Evolutionary conservation across 495 filamentous ascomycete species (phyloP).

Genomic region (Trichoderma orchidacearum): DNA sequence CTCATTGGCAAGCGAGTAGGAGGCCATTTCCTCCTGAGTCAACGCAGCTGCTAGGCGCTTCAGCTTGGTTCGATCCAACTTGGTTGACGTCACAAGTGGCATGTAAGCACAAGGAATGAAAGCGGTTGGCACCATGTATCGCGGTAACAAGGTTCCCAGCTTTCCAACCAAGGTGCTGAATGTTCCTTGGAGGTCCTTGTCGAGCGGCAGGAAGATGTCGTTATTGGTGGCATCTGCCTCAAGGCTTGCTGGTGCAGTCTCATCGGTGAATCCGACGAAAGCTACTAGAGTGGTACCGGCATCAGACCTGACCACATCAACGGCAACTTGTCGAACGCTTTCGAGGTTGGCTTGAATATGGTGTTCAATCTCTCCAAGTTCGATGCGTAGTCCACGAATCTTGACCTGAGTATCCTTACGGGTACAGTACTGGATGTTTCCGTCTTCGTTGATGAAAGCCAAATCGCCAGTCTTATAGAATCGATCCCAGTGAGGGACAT

Average conservation of each 20-base stretch:
- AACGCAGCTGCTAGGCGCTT: constrained; percentile 23
- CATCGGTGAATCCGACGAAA: constrained; percentile 11
- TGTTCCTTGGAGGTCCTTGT: constrained; percentile 20
- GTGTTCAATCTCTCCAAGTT: constrained; percentile 23
- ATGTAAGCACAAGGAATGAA: constrained; percentile 33
- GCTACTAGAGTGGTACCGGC: constrained; percentile 21
- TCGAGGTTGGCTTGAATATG: constrained; percentile 6
- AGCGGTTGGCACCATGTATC: constrained; percentile 43
- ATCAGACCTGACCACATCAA: constrained; percentile 8
- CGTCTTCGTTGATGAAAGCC: constrained; percentile 28
- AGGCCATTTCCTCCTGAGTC: constrained; percentile 21
- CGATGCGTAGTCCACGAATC: constrained; percentile 24
- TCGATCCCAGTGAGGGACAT: constrained; percentile 2
- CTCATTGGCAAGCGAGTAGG: constrained; percentile 17
- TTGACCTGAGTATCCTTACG: constrained; percentile 23
- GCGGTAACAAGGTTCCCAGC: constrained; percentile 18
- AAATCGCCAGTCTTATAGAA: constrained; percentile 28
- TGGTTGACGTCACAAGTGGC: constrained; percentile 18
- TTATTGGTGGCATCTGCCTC: constrained; percentile 14
- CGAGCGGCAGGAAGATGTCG: constrained; percentile 20
- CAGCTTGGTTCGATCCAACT: constrained; percentile 39
- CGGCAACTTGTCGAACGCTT: constrained; percentile 7
- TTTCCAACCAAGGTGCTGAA: constrained; percentile 14
- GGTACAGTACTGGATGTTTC: constrained; percentile 25
- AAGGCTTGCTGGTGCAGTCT: constrained; percentile 11